Evolutionary conservation across 768 basidiomycete genomes (phyloP).

Genomic region (Mycena filopes): DNA sequence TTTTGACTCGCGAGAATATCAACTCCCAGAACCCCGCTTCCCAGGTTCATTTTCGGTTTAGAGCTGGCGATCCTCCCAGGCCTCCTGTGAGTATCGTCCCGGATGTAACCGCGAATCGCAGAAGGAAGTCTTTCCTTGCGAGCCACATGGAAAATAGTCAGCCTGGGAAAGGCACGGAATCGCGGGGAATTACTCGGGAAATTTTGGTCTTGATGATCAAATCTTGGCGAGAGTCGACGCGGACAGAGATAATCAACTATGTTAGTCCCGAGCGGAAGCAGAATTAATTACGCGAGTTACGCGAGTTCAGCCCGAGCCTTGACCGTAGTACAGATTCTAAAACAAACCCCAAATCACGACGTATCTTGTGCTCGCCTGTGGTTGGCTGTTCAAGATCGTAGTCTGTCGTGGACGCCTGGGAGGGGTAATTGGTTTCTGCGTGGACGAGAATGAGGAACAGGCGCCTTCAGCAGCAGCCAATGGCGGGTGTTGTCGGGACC

Average conservation of each 20-base stretch:
- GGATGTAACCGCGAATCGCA: not conserved
- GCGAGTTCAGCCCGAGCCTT: no score
- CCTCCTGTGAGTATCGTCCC: constrained; percentile 20
- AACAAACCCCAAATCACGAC: not conserved
- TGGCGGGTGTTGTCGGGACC: not conserved
- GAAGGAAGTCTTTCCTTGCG: not conserved
- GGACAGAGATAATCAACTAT: no score
- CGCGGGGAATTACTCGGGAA: not conserved
- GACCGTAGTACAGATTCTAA: no score
- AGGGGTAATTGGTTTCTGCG: no score
- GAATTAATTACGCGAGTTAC: not conserved
- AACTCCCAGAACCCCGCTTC: constrained; percentile 10
- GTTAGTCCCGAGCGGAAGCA: not conserved
- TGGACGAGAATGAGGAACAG: no score
- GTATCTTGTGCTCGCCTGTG: not conserved
- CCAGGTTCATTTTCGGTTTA: constrained; percentile 16
- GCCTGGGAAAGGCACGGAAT: constrained; percentile 16
- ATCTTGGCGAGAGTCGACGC: constrained; percentile 11
- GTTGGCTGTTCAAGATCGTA: no score
- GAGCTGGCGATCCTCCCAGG: constrained; percentile 31
- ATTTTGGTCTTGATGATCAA: constrained; percentile 1
- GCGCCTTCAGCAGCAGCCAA: no score
- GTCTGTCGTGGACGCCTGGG: no score
- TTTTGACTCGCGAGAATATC: constrained; percentile 4
- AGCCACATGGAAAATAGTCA: constrained; percentile 17